Conservation (phyloP, 495 filamentous ascomycete genomes). For the Talaromyces nanjingensis region DNA sequence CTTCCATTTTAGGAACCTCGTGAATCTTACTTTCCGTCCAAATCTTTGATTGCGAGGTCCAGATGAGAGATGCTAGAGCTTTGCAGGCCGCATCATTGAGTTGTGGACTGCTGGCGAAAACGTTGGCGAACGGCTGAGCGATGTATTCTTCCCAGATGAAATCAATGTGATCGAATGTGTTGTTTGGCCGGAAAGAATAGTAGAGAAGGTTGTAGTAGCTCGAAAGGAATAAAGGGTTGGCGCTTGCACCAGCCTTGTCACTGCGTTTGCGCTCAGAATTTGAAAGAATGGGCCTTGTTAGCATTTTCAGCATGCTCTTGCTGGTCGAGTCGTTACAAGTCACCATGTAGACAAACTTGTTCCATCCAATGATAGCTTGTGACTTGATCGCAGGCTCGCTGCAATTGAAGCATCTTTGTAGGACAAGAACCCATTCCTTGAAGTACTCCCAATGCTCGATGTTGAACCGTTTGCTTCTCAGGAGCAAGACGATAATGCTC, state of each 20-base stretch:
- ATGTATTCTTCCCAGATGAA: conserved; percentile 76
- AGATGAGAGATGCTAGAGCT: conserved; percentile 63
- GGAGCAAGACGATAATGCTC: conserved; percentile 70
- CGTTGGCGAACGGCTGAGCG: conserved; percentile 32
- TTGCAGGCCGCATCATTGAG: conserved; percentile 48
- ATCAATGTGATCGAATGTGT: conserved; percentile 55
- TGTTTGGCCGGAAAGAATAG: conserved; percentile 71
- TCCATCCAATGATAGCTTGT: conserved; percentile 79
- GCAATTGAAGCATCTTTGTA: conserved; percentile 81
- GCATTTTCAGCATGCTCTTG: conserved; percentile 51
- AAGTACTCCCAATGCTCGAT: conserved; percentile 69
- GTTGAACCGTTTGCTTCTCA: conserved; percentile 52
- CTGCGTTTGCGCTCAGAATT: conserved; percentile 61
- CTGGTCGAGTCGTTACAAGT: conserved; percentile 55
- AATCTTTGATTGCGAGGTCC: conserved; percentile 51
- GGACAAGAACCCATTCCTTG: conserved; percentile 62
- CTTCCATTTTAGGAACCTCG: conserved; percentile 45
- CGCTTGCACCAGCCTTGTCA: conserved; percentile 48
- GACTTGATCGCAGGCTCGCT: conserved; percentile 62
- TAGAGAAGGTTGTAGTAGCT: conserved; percentile 78
- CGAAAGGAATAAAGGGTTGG: conserved; percentile 53
- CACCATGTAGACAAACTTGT: conserved; percentile 66
- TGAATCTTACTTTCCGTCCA: conserved; percentile 71
- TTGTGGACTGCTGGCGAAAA: conserved; percentile 23
- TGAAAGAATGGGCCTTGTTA: conserved; percentile 60